These are phyloP conservation scores for Puccinia triticina DNA, from an alignment of 1,284 basidiomycete species.

Conservation along the genomic window DNA sequence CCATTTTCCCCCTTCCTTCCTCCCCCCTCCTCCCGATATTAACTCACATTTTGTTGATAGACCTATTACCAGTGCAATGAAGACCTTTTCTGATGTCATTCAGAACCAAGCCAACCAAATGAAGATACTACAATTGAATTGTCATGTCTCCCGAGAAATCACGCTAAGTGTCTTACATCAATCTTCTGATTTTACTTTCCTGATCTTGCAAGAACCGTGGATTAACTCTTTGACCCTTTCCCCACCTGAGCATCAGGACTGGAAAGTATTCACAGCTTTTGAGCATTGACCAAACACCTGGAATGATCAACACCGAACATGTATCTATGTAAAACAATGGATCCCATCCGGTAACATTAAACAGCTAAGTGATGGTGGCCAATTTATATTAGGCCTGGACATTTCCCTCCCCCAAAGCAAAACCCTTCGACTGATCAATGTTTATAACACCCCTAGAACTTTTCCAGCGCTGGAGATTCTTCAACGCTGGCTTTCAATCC, in stretches of 20 bases:
- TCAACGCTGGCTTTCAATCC: background rate
- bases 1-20: too few relatives aligned
- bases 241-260: background rate
- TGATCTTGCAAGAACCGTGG: background rate
- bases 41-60: too few relatives aligned
- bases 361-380: background rate
- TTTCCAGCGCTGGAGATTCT: background rate
- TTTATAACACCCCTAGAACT: constrained; percentile 2
- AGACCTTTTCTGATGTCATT: too few relatives aligned
- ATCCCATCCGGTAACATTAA: background rate
- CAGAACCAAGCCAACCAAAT: too few relatives aligned
- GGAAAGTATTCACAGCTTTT: background rate
- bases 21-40: too few relatives aligned
- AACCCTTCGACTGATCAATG: background rate
- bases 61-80: too few relatives aligned
- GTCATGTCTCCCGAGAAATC: background rate
- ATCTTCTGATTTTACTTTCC: background rate
- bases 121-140: background rate
- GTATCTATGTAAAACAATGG: background rate
- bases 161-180: background rate
- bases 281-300: background rate
- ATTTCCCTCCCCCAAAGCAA: background rate
- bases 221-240: background rate
- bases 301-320: background rate
- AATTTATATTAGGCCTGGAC: background rate